Conservation (phyloP, 164 flowering plant genomes). For the Sedum album region DNA sequence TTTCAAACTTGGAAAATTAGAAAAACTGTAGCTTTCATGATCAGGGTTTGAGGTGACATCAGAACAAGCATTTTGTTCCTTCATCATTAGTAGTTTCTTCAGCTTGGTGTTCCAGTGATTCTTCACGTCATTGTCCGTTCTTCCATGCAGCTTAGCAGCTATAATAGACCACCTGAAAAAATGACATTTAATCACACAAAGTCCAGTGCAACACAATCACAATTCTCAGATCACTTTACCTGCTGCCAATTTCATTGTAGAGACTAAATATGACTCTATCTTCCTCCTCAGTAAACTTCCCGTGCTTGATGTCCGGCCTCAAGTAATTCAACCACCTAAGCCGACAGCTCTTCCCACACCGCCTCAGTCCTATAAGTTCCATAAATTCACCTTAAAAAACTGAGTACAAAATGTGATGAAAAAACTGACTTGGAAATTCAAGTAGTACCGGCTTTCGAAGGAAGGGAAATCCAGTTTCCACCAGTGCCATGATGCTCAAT, state of each 20-base stretch:
- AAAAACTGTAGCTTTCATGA: slow-evolving; percentile 4
- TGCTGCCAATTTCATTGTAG: slow-evolving; percentile 31
- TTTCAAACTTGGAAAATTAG: background rate
- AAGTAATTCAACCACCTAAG: slow-evolving; percentile 33
- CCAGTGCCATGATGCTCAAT: slow-evolving; percentile 27
- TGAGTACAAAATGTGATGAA: background rate
- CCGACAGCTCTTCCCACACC: slow-evolving; percentile 35
- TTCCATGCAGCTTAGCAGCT: slow-evolving; percentile 30
- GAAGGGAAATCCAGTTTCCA: slow-evolving; percentile 37
- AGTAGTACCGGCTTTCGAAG: slow-evolving; percentile 31
- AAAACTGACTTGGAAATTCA: background rate
- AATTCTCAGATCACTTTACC: slow-evolving; percentile 14
- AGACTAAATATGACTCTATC: slow-evolving; percentile 24
- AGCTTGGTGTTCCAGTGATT: slow-evolving; percentile 40
- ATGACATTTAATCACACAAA: background rate
- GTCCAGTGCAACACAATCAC: background rate
- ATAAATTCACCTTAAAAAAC: background rate
- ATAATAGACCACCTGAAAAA: slow-evolving; percentile 32
- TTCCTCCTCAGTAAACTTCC: slow-evolving; percentile 29
- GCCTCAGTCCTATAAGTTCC: slow-evolving; percentile 15
- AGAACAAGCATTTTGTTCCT: background rate
- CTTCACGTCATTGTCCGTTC: slow-evolving; percentile 36
- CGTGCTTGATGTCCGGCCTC: slow-evolving; percentile 31
- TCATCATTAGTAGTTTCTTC: slow-evolving; percentile 22
- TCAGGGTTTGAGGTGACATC: background rate